phyloP scores from a whole-genome alignment of 495 filamentous ascomycete genomes.

The Parmelia sp. region DNA sequence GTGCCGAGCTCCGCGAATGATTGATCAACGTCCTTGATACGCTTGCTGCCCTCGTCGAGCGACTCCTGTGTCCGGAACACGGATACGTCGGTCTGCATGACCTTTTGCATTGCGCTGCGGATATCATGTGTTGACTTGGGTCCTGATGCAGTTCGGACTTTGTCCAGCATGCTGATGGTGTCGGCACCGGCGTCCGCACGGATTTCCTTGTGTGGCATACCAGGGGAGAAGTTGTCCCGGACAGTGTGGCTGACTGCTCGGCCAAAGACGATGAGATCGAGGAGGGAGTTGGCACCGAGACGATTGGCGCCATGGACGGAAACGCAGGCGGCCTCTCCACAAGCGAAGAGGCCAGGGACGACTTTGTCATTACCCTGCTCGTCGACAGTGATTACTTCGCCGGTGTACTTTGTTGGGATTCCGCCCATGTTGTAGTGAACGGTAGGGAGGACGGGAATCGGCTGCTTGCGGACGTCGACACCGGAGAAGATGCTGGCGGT shows the following conservation, averaged over 20 bases:
- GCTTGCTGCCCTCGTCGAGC: slow-evolving; percentile 76
- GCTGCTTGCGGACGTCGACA: slow-evolving; percentile 93
- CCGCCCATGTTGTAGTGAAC: slow-evolving; percentile 99
- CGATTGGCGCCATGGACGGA: slow-evolving; percentile 97
- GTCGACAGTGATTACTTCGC: slow-evolving; percentile 86
- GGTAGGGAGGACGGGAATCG: slow-evolving; percentile 92
- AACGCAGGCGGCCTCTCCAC: slow-evolving; percentile 94
- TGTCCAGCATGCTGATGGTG: slow-evolving; percentile 79
- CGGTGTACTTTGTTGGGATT: slow-evolving; percentile 94
- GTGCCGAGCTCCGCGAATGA: slow-evolving; percentile 76
- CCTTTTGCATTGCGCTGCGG: slow-evolving; percentile 90
- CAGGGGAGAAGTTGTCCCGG: slow-evolving; percentile 79
- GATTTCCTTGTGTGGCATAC: slow-evolving; percentile 66
- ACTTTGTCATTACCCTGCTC: slow-evolving; percentile 80
- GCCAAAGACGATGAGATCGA: slow-evolving; percentile 95
- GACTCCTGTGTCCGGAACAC: slow-evolving; percentile 95
- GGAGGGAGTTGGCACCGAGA: slow-evolving; percentile 93
- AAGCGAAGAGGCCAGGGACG: slow-evolving; percentile 91
- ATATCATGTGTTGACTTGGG: slow-evolving; percentile 82
- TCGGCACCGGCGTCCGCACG: slow-evolving; percentile 78
- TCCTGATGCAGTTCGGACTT: slow-evolving; percentile 73
- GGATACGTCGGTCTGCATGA: slow-evolving; percentile 93
- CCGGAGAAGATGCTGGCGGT: slow-evolving; percentile 94
- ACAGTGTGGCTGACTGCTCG: slow-evolving; percentile 94
- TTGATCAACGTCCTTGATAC: slow-evolving; percentile 73